A percentile compares a stretch with the other conserved stretches of the same genome.
These are phyloP conservation scores for Clarireedia hainanense DNA, from an alignment of 2,329 filamentous ascomycete genomes.

Conservation along the genomic window DNA sequence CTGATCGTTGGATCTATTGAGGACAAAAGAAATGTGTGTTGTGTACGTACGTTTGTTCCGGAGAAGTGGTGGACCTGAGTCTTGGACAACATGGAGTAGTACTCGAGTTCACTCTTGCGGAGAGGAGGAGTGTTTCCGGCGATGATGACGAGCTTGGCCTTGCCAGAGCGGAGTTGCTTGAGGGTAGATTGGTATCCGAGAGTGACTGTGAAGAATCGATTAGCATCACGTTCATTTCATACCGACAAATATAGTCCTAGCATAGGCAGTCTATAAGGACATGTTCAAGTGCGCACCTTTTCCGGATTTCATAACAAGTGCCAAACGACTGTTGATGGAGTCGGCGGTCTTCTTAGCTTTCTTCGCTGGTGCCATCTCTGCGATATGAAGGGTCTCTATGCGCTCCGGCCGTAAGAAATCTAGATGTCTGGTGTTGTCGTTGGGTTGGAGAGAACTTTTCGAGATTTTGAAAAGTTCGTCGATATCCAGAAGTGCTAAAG, in stretches of 20 bases:
- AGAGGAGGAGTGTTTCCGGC: slow-evolving; percentile 95
- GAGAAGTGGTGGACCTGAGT: slow-evolving; percentile 95
- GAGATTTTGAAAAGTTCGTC: not conserved
- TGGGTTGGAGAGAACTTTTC: not conserved
- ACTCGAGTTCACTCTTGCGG: slow-evolving; percentile 96
- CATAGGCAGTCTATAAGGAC: not conserved
- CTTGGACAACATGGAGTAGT: slow-evolving; percentile 89
- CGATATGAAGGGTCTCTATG: slow-evolving; percentile 30
- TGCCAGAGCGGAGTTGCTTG: slow-evolving; percentile 87
- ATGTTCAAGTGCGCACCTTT: slow-evolving; percentile 38
- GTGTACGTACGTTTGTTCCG: slow-evolving; percentile 90
- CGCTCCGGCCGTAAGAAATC: slow-evolving; percentile 29
- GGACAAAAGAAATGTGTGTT: slow-evolving; percentile 22
- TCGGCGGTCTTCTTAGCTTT: slow-evolving; percentile 82
- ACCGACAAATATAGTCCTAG: not conserved
- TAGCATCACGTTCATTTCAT: slow-evolving; percentile 6
- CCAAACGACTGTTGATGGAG: slow-evolving; percentile 57
- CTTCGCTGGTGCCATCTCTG: slow-evolving; percentile 46
- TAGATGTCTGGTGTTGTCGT: slow-evolving; percentile 8
- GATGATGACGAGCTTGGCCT: slow-evolving; percentile 98
- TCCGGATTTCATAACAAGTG: slow-evolving; percentile 57
- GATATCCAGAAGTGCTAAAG: slow-evolving; percentile 1
- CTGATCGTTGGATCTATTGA: slow-evolving; percentile 11
- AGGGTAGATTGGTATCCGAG: slow-evolving; percentile 85
- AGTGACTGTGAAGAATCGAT: slow-evolving; percentile 50